Percentiles rank a stretch among this genome's conserved stretches.
Conservation (phyloP, 169 alveolate species). For the Cryptosporidium viatorum region DNA sequence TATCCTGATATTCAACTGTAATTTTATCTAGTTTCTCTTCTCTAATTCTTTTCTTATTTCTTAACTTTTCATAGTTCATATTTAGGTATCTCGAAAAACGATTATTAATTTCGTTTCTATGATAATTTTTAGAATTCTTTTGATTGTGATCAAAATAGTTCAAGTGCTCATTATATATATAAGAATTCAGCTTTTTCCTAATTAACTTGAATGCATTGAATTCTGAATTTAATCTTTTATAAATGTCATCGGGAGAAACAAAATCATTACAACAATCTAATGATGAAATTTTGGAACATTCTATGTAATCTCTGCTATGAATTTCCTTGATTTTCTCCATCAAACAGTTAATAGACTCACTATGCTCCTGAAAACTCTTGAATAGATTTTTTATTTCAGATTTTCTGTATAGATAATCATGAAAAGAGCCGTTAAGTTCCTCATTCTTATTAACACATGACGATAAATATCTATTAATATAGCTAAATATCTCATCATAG, state of each 20-base stretch:
- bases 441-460: constrained; percentile 10
- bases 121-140: background rate
- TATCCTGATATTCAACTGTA: constrained; percentile 1
- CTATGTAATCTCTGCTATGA: constrained; percentile 5
- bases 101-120: too few relatives aligned
- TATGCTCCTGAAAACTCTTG: constrained; percentile 8
- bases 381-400: constrained; percentile 13
- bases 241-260: background rate
- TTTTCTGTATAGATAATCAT: background rate
- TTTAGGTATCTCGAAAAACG: background rate
- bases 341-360: constrained; percentile 12
- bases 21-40: background rate
- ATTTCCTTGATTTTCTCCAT: constrained; percentile 7
- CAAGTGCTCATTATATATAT: constrained; percentile 4
- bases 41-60: background rate
- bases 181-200: constrained; percentile 4
- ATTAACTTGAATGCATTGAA: background rate
- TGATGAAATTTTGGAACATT: background rate
- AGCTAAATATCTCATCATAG: constrained; percentile 11
- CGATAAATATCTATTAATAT: constrained; percentile 13
- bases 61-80: background rate
- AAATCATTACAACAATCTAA: background rate
- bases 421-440: background rate
- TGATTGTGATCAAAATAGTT: background rate
- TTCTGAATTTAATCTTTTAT: constrained; percentile 14